phyloP scores from a whole-genome alignment of 108 stramenopile genomes.

The Parietichytrium sp. region DNA sequence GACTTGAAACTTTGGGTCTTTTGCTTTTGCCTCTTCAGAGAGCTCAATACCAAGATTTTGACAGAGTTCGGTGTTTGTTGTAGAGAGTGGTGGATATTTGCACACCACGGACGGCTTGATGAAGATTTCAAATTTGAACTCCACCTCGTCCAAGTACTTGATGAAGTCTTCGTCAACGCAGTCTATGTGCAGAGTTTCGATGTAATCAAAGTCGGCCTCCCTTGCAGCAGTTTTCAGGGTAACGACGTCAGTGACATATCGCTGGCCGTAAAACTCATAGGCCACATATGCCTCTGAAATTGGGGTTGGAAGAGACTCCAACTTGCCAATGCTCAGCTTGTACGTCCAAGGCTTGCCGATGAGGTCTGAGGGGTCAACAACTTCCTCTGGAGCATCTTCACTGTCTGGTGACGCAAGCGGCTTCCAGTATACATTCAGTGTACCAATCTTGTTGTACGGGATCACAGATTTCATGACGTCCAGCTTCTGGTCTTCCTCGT shows the following conservation, averaged over 20 bases:
- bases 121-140: constrained; percentile 36
- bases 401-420: constrained; percentile 52
- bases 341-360: constrained; percentile 66
- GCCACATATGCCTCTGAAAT: constrained; percentile 40
- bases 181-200: constrained; percentile 36
- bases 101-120: constrained; percentile 34
- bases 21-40: not conserved
- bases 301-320: constrained; percentile 41
- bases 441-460: constrained; percentile 63
- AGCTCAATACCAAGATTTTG: constrained; percentile 13
- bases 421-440: constrained; percentile 51
- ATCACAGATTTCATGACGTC: constrained; percentile 61
- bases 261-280: constrained; percentile 49
- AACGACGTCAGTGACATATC: constrained; percentile 44
- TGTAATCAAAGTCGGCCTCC: constrained; percentile 44
- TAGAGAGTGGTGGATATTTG: constrained; percentile 3
- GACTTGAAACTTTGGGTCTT: not conserved
- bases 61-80: not conserved
- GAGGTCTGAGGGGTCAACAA: constrained; percentile 57
- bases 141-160: constrained; percentile 29
- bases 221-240: constrained; percentile 34
- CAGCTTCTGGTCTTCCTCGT: constrained; percentile 55
- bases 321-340: constrained; percentile 42
- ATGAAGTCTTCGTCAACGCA: constrained; percentile 49
- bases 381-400: constrained; percentile 52